These are phyloP conservation scores for Phlebopus sp. DNA, from an alignment of 1,284 basidiomycete genomes.

Conservation along the genomic window DNA sequence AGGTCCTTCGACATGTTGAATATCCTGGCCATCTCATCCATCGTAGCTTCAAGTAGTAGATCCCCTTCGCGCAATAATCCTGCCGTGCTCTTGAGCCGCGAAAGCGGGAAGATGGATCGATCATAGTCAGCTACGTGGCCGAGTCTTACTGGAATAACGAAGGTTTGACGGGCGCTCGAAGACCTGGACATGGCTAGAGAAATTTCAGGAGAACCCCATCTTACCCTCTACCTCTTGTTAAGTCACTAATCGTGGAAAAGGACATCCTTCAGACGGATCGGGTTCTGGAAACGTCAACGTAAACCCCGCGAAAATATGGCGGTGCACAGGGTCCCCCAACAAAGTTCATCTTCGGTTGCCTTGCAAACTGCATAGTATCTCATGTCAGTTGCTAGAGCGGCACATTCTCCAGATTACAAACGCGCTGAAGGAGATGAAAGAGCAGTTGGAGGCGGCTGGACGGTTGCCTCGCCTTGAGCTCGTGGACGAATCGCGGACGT, in stretches of 20 bases:
- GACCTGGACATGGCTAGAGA: conserved; percentile 9
- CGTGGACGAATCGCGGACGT: too few species aligned
- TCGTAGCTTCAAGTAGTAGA: conserved; percentile 7
- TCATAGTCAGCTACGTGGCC: neutral
- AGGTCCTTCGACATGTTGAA: neutral
- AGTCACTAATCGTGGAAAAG: too few species aligned
- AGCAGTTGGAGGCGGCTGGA: too few species aligned
- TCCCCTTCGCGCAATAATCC: conserved; percentile 2
- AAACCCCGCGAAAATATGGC: too few species aligned
- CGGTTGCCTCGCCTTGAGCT: too few species aligned
- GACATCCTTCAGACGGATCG: neutral
- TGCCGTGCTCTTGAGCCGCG: neutral
- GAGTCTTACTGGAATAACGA: conserved; percentile 7
- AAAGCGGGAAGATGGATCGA: neutral
- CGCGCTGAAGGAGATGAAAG: too few species aligned
- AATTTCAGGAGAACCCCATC: neutral
- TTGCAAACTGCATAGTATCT: too few species aligned
- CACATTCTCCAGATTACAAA: too few species aligned
- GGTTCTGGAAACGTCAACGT: neutral
- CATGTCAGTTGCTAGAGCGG: too few species aligned
- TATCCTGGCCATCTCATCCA: conserved; percentile 13
- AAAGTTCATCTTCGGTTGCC: too few species aligned
- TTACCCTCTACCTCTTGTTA: too few species aligned
- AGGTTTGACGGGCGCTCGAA: neutral
- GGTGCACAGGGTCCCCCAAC: too few species aligned